phyloP scores from a whole-genome alignment of 2,329 filamentous ascomycete species.

The Fusarium sp. region DNA sequence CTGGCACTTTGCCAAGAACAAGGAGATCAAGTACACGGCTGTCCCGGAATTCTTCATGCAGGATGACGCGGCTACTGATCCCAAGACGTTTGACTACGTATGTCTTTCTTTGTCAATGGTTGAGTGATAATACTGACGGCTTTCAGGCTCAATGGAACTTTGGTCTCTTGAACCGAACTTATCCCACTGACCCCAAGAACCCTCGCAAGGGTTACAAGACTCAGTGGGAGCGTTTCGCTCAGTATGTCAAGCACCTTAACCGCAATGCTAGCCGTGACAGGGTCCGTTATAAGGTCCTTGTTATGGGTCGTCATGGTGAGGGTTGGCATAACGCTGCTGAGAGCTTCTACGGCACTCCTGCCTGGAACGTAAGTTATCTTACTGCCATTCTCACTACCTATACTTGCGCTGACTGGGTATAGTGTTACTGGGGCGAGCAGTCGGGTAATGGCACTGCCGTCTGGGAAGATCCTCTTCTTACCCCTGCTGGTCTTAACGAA shows the following conservation, averaged over 20 bases:
- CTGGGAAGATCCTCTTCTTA: slow-evolving; percentile 72
- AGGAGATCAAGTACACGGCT: slow-evolving; percentile 65
- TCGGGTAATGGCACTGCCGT: slow-evolving; percentile 68
- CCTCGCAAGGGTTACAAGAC: slow-evolving; percentile 53
- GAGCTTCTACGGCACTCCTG: slow-evolving; percentile 70
- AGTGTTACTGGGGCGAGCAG: slow-evolving; percentile 71
- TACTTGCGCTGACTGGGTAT: background rate
- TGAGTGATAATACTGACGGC: background rate
- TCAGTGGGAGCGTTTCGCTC: slow-evolving; percentile 70
- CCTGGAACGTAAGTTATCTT: slow-evolving; percentile 66
- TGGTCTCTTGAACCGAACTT: slow-evolving; percentile 69
- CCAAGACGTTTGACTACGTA: slow-evolving; percentile 70
- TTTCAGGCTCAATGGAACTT: slow-evolving; percentile 66
- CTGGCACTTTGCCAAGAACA: slow-evolving; percentile 47
- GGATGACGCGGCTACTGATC: slow-evolving; percentile 64
- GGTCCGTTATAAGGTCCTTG: slow-evolving; percentile 69
- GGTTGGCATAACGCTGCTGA: slow-evolving; percentile 71
- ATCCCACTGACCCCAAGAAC: slow-evolving; percentile 60
- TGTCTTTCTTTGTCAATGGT: slow-evolving; percentile 31
- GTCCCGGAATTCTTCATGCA: slow-evolving; percentile 70
- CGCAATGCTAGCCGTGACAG: slow-evolving; percentile 50
- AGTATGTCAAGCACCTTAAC: slow-evolving; percentile 66
- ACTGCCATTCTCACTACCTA: fast-evolving
- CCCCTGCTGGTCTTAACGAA: slow-evolving; percentile 63
- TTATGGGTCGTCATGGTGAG: slow-evolving; percentile 74